These are phyloP conservation scores for Cyclostephanos tholiformis DNA, from an alignment of 108 stramenopile species.

Conservation along the genomic window DNA sequence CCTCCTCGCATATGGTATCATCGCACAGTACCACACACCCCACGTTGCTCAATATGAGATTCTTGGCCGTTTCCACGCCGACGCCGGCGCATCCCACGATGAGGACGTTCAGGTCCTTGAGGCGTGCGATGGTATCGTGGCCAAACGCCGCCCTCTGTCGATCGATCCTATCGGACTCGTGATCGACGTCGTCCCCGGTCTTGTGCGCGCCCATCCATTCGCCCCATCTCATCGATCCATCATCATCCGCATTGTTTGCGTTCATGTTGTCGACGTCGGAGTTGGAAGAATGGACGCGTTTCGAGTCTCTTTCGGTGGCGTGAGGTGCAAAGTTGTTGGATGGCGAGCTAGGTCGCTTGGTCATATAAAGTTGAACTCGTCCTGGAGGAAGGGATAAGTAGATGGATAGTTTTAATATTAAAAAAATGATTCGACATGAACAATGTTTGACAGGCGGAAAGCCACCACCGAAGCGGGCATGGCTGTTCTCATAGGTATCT, in stretches of 20 bases:
- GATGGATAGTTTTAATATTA: too few species aligned
- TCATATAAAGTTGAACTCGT: neutral
- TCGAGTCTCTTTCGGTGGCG: neutral
- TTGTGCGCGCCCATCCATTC: slow-evolving; percentile 54
- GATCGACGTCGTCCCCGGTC: slow-evolving; percentile 40
- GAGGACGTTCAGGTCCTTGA: slow-evolving; percentile 69
- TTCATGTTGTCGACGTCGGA: slow-evolving; percentile 10
- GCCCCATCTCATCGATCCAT: slow-evolving; percentile 41
- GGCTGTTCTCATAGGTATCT: too few species aligned
- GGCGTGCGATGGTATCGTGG: slow-evolving; percentile 51
- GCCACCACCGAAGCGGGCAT: too few species aligned
- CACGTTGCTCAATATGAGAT: slow-evolving; percentile 61
- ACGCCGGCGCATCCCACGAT: slow-evolving; percentile 72
- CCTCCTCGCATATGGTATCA: slow-evolving; percentile 26
- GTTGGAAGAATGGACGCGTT: neutral
- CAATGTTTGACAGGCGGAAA: too few species aligned
- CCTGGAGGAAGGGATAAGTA: neutral
- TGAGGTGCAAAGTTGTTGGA: neutral
- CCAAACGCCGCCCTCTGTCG: slow-evolving; percentile 63
- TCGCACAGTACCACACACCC: slow-evolving; percentile 51
- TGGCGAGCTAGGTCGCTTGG: neutral
- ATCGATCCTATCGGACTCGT: slow-evolving; percentile 61
- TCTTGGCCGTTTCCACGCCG: slow-evolving; percentile 74
- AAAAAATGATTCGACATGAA: too few species aligned
- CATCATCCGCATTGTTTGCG: neutral